Base-by-base conservation (phyloP, 306 rosid genomes). In the Hippophae rhamnoides region DNA sequence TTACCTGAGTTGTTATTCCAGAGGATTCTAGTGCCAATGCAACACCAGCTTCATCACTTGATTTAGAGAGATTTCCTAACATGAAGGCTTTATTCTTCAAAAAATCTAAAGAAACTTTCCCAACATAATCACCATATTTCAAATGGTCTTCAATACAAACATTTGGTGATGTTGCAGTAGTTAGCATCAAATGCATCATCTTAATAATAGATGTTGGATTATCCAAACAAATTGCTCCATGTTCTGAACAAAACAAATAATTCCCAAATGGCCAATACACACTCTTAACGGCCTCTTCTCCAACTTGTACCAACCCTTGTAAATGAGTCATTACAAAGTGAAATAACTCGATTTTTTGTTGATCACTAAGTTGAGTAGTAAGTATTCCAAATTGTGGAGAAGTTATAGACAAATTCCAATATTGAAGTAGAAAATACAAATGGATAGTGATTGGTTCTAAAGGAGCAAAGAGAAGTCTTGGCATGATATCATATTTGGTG, bases 401-500 rank as follows among this genome's bases (percentile, higher is more conserved):
- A 55, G 71, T 63, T 81, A 82, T 84, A 27, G 93, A 84, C 61
- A 74, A 49, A 47, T 78, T 79, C 94, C 95, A 87, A 27, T 68
- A 69, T 57, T 81, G 79, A 5, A 82, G 81, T 8, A 90, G 72
- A 58, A 58, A 54, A 18, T 76, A 79, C 43, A 85, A 68, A 48
- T 83, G 84, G 65, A 77, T 11, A 50, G 73, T 67, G 74, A 69
- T 68, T 0, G 84, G 60, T 51, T 62, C 62, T 8, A 78, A 13
- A 0, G 96, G 96, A 46, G 89, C 82, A 69, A 84, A 80, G 63
- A 85, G 78, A 26, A 92, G 73, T 63, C 96, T 79, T 26, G 96
- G 95, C 87, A 92, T 85, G 43, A 88, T 77, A 79, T 92, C 98
- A 52, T 81, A 81, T 54, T 71, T 82, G 43, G 96, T 80, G 8